phyloP scores from a whole-genome alignment of 2,329 filamentous ascomycete genomes.

The Alternaria sp. region DNA sequence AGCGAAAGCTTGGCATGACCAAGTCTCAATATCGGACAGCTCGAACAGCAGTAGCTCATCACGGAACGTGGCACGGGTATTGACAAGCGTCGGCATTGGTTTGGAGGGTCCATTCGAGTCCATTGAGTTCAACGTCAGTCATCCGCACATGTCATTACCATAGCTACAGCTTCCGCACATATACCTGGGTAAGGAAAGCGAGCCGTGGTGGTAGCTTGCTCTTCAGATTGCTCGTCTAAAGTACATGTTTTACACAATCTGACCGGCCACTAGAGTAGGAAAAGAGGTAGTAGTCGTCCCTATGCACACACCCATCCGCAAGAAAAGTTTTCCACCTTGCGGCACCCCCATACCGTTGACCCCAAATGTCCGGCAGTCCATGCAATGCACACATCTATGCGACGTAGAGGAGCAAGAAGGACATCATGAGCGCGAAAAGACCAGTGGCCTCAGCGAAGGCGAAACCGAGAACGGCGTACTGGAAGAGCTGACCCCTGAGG shows the following conservation, averaged over 20 bases:
- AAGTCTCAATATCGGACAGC: conserved; percentile 28
- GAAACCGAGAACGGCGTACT: conserved; percentile 94
- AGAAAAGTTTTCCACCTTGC: conserved; percentile 45
- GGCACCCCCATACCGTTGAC: conserved; percentile 43
- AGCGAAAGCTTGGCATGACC: conserved; percentile 41
- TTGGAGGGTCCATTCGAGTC: conserved; percentile 28
- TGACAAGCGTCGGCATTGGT: conserved; percentile 25
- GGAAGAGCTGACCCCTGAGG: conserved; percentile 94
- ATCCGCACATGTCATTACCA: conserved; percentile 37
- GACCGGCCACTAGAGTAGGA: conserved; percentile 49
- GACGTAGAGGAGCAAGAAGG: conserved; percentile 53
- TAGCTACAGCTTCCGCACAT: conserved; percentile 25
- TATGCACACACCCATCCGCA: conserved; percentile 51
- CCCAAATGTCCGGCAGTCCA: conserved; percentile 42
- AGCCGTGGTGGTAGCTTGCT: conserved; percentile 49
- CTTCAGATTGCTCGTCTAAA: conserved; percentile 52
- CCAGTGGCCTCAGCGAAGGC: conserved; percentile 92
- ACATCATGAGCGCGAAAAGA: conserved; percentile 63
- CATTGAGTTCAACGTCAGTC: conserved; percentile 35
- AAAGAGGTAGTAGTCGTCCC: conserved; percentile 47
- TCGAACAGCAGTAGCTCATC: conserved; percentile 30
- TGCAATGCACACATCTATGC: conserved; percentile 48
- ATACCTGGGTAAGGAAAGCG: conserved; percentile 36
- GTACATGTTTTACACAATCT: conserved; percentile 54
- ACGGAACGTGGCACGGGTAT: conserved; percentile 21